Percentiles rank a stretch among this genome's conserved stretches.
phyloP scores from a whole-genome alignment of 768 basidiomycete species.

The Leccinum incarnatum region DNA sequence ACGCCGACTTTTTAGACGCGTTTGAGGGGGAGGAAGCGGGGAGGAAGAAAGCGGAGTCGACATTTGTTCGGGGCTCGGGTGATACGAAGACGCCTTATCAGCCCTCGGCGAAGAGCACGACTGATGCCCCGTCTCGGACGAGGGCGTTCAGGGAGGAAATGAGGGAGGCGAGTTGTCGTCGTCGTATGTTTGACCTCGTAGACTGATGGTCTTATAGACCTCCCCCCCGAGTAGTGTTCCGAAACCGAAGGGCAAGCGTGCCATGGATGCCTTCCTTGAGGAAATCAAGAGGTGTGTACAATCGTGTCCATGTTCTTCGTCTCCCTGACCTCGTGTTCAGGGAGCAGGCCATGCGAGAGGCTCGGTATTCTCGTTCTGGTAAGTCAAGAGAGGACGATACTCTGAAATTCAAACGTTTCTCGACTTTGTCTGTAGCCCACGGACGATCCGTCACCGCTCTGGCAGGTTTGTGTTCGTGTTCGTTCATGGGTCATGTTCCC shows the following conservation, averaged over 20 bases:
- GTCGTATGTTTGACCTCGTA: neutral
- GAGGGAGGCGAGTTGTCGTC: constrained; percentile 31
- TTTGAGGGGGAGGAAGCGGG: constrained; percentile 70
- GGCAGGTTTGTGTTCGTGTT: constrained; percentile 56
- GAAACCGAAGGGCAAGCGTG: constrained; percentile 90
- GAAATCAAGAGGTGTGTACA: constrained; percentile 83
- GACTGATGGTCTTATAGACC: constrained; percentile 36
- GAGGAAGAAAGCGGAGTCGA: constrained; percentile 48
- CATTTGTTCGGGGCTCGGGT: constrained; percentile 63
- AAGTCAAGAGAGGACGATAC: constrained; percentile 12
- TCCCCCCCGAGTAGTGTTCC: constrained; percentile 56
- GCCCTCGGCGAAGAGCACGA: constrained; percentile 35
- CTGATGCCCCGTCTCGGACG: constrained; percentile 31
- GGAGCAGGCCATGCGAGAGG: constrained; percentile 90
- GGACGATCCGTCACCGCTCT: constrained; percentile 86
- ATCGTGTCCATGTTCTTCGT: neutral
- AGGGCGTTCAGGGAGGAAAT: constrained; percentile 32
- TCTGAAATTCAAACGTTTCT: neutral
- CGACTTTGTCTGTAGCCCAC: constrained; percentile 38
- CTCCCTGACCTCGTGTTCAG: constrained; percentile 41
- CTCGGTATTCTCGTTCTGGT: constrained; percentile 74
- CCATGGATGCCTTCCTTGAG: constrained; percentile 94
- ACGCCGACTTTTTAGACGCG: constrained; percentile 80
- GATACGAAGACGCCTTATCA: constrained; percentile 37
- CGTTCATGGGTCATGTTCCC: neutral